Percentiles rank a stretch among this genome's conserved stretches.
Conservation (phyloP, 1,284 basidiomycete genomes). For the Xerocomus minutiporus region DNA sequence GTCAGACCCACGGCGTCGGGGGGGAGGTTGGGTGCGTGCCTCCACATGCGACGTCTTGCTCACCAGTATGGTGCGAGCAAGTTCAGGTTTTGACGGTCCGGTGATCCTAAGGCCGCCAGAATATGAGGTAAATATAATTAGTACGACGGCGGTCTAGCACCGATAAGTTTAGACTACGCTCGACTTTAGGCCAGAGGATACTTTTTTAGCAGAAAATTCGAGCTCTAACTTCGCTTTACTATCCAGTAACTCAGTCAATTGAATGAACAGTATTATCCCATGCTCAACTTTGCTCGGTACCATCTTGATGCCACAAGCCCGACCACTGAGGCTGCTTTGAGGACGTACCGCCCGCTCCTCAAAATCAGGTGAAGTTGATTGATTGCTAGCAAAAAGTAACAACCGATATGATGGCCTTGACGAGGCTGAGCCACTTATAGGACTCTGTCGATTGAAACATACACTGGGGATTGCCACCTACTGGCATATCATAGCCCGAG, state of each 20-base stretch:
- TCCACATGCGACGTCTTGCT: too few species aligned
- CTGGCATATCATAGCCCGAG: neutral
- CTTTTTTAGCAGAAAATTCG: neutral
- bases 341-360: neutral
- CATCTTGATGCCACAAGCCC: neutral
- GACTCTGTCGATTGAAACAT: neutral
- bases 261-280: neutral
- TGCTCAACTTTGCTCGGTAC: neutral
- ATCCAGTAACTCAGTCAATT: neutral
- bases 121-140: neutral
- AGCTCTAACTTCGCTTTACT: neutral
- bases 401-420: neutral
- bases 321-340: neutral
- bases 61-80: too few species aligned
- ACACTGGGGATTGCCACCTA: neutral
- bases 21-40: too few species aligned
- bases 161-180: neutral
- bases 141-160: neutral
- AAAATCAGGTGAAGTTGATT: neutral
- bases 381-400: neutral
- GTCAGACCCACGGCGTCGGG: too few species aligned
- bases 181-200: neutral
- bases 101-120: neutral
- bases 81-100: too few species aligned
- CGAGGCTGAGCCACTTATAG: too few species aligned